These are phyloP conservation scores for Leucogyrophana mollusca DNA, from an alignment of 768 basidiomycete species.

Conservation along the genomic window DNA sequence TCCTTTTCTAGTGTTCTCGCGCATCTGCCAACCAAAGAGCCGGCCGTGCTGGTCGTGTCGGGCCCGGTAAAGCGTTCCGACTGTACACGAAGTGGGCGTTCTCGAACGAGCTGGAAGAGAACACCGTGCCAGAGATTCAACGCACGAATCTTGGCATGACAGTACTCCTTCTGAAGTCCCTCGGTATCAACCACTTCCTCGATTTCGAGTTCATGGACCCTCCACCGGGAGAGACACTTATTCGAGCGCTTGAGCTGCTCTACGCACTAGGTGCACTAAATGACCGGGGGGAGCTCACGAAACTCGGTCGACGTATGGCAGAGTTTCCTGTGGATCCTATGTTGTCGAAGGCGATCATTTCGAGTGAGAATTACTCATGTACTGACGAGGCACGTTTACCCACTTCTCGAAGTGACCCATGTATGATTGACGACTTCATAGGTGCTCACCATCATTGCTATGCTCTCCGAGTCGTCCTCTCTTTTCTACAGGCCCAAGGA, in stretches of 20 bases:
- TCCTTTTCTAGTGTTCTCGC: constrained; percentile 72
- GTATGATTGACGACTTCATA: constrained; percentile 24
- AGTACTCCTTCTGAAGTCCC: constrained; percentile 89
- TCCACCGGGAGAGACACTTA: constrained; percentile 95
- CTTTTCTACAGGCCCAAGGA: constrained; percentile 98
- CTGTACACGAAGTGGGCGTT: constrained; percentile 99
- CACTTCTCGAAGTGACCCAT: neutral
- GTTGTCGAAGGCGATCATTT: constrained; percentile 94
- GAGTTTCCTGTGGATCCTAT: constrained; percentile 99
- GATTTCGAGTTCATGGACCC: constrained; percentile 99
- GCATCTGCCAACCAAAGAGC: constrained; percentile 98
- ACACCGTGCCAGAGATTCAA: constrained; percentile 98
- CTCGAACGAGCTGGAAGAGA: constrained; percentile 91
- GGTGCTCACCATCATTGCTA: constrained; percentile 95
- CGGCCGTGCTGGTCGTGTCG: constrained; percentile 95
- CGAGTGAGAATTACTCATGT: constrained; percentile 90
- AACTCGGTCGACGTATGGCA: constrained; percentile 94
- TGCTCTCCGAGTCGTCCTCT: constrained; percentile 94
- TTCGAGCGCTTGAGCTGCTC: constrained; percentile 88
- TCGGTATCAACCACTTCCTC: constrained; percentile 98
- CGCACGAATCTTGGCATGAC: constrained; percentile 97
- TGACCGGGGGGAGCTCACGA: constrained; percentile 95
- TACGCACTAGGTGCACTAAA: constrained; percentile 97
- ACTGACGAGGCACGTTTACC: constrained; percentile 86
- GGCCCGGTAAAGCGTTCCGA: constrained; percentile 97